These are phyloP conservation scores for Mortierella sp. DNA, from an alignment of 371 early-diverging fungal species.

Conservation along the genomic window DNA sequence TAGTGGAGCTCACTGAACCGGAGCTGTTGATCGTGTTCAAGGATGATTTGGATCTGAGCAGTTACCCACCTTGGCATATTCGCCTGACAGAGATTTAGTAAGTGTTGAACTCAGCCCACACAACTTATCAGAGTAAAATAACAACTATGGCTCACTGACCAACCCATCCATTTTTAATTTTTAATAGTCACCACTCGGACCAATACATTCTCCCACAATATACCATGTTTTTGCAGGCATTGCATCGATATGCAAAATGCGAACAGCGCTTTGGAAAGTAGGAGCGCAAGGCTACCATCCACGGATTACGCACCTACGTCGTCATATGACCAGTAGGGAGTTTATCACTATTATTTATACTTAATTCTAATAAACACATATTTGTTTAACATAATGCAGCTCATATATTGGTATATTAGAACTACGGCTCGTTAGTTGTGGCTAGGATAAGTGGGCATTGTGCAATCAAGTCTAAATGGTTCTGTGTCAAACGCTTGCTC, in stretches of 20 bases:
- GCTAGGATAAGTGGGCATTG: slow-evolving; percentile 47
- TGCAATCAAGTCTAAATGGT: slow-evolving; percentile 29
- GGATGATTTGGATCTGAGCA: slow-evolving; percentile 70
- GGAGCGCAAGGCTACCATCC: not conserved
- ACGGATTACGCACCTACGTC: too few species aligned
- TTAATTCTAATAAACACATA: too few species aligned
- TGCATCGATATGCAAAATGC: slow-evolving; percentile 64
- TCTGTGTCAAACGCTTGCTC: slow-evolving; percentile 23
- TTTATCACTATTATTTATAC: too few species aligned
- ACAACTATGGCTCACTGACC: not conserved
- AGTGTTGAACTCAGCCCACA: slow-evolving; percentile 33
- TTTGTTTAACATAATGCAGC: too few species aligned
- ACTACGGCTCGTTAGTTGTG: slow-evolving; percentile 5
- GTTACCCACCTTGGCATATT: slow-evolving; percentile 76
- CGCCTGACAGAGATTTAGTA: slow-evolving; percentile 72
- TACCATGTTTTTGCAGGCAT: slow-evolving; percentile 59
- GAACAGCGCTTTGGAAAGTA: slow-evolving; percentile 67
- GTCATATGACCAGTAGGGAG: too few species aligned
- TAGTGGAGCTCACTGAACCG: slow-evolving; percentile 64
- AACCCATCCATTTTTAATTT: not conserved
- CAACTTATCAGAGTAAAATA: slow-evolving; percentile 15
- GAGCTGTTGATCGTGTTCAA: slow-evolving; percentile 71
- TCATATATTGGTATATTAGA: not conserved
- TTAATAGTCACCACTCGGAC: slow-evolving; percentile 51
- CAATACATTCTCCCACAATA: slow-evolving; percentile 57